phyloP scores from a whole-genome alignment of 176 grass and related monocot genomes.

The Aegilops bicornis region DNA sequence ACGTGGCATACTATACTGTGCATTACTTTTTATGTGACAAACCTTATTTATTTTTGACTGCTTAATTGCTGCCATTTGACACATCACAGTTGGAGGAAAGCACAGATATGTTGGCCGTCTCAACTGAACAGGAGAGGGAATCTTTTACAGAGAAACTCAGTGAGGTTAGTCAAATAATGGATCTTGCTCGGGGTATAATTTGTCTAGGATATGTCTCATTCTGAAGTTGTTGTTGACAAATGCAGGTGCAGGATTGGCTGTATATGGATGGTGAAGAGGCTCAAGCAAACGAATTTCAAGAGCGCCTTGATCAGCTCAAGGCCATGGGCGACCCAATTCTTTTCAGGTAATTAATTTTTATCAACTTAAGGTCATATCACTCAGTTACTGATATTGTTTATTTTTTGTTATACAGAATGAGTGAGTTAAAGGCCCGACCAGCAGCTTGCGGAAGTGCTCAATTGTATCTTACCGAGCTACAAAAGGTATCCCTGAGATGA shows the following conservation, averaged over 20 bases:
- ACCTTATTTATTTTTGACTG: constrained; percentile 30
- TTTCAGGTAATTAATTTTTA: constrained; percentile 68
- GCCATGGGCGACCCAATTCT: constrained; percentile 86
- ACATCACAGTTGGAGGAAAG: constrained; percentile 77
- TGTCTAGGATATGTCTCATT: constrained; percentile 15
- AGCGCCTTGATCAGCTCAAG: constrained; percentile 82
- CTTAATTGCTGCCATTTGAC: constrained; percentile 24
- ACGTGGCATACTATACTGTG: background rate
- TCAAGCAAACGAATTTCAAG: constrained; percentile 89
- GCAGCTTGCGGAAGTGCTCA: constrained; percentile 72
- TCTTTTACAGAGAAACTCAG: constrained; percentile 81
- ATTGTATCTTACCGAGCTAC: constrained; percentile 73
- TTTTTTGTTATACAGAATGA: constrained; percentile 54
- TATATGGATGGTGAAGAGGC: constrained; percentile 99
- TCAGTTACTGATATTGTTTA: constrained; percentile 18
- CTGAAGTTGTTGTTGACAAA: constrained; percentile 30
- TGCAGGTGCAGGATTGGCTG: constrained; percentile 97
- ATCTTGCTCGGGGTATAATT: background rate
- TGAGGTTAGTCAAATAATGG: constrained; percentile 53
- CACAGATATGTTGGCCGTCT: constrained; percentile 72
- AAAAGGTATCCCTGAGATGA: constrained; percentile 39
- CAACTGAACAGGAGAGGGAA: constrained; percentile 83
- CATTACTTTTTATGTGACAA: background rate
- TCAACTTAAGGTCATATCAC: background rate
- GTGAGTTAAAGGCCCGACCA: constrained; percentile 77